These are phyloP conservation scores for Rhizopogon vesiculosus DNA, from an alignment of 768 basidiomycete genomes.

Conservation along the genomic window DNA sequence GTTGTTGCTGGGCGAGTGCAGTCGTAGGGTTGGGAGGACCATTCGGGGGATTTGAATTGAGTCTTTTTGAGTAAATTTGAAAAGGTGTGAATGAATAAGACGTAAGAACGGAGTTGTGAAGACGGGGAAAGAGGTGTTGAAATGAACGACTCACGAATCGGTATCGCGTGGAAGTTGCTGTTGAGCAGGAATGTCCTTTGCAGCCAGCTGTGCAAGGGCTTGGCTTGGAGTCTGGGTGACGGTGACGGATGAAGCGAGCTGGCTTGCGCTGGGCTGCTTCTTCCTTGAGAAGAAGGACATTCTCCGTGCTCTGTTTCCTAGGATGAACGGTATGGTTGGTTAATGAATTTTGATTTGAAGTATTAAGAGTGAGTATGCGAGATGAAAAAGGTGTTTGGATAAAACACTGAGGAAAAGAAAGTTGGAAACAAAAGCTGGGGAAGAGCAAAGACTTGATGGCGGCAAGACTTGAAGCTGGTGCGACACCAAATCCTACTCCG, in stretches of 20 bases:
- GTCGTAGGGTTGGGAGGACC: constrained; percentile 17
- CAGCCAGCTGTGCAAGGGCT: constrained; percentile 56
- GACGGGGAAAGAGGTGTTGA: background rate
- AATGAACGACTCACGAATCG: constrained; percentile 31
- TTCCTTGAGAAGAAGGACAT: constrained; percentile 95
- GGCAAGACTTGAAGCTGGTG: too few relatives aligned
- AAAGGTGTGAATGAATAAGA: background rate
- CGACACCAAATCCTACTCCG: too few relatives aligned
- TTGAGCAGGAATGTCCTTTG: constrained; percentile 24
- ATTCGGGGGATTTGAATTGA: constrained; percentile 17
- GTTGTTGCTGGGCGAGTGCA: constrained; percentile 29
- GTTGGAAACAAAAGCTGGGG: background rate
- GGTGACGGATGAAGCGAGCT: constrained; percentile 44
- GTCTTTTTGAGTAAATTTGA: constrained; percentile 21
- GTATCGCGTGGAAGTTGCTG: constrained; percentile 13
- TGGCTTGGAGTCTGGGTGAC: constrained; percentile 62
- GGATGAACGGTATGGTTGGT: constrained; percentile 66
- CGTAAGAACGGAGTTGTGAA: background rate
- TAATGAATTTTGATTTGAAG: constrained; percentile 4
- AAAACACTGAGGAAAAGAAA: background rate
- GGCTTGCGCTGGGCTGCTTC: constrained; percentile 59
- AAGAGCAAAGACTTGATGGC: too few relatives aligned
- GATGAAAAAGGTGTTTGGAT: background rate
- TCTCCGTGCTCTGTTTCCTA: constrained; percentile 58
- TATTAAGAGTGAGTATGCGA: constrained; percentile 1